Base-by-base conservation (phyloP, 495 filamentous ascomycete species). In the Podospora sp. region DNA sequence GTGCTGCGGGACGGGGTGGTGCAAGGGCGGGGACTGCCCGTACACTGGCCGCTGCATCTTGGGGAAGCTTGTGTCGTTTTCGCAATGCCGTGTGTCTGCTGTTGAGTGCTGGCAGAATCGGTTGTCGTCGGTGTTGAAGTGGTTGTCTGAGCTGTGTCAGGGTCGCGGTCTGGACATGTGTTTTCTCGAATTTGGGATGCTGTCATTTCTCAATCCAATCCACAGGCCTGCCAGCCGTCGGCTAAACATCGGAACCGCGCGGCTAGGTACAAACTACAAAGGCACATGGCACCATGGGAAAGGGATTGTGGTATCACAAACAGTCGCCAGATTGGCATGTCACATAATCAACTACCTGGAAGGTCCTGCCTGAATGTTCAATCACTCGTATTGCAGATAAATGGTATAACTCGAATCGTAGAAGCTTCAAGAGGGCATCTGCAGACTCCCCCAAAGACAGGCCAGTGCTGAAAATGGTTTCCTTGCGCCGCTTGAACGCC, bases 1-100 rank as follows among this genome's bases (percentile, higher is more conserved):
- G 85, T 98, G 96, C 75, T 98, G 96, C 55, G 96, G 96, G 55
- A 98, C 94, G 27, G 95, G 95, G 78, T 99, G 95, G 80, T 99
- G 95, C 68, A 99, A 90, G 51, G 95, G 96, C 73, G 95, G 95
- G 69, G 95, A 97, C 71, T 92, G 91, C 65, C 91, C 89, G 80
- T 93, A 96, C 57, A 86, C 84, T 68, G 86, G 82, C 46, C 93
- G 90, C 79, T 98, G 94, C 93, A 97, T 97, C 50, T 76, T 82
- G 40, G 33, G 58, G 52, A 22, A 26, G 7, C 24, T 55, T 22
- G 52, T n/a, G 52, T 26, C 16, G 20, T 55, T n/a, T 22, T 55
- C 66, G 22, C 58, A 50, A n/a, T 18, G 50, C 21, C 6, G 14
- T 35, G 33, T 18, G 24, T 18, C 16, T 59, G 18, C 21, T 59